Evolutionary conservation across 306 rosid species (phyloP).

Genomic region (Vachellia collinsii): DNA sequence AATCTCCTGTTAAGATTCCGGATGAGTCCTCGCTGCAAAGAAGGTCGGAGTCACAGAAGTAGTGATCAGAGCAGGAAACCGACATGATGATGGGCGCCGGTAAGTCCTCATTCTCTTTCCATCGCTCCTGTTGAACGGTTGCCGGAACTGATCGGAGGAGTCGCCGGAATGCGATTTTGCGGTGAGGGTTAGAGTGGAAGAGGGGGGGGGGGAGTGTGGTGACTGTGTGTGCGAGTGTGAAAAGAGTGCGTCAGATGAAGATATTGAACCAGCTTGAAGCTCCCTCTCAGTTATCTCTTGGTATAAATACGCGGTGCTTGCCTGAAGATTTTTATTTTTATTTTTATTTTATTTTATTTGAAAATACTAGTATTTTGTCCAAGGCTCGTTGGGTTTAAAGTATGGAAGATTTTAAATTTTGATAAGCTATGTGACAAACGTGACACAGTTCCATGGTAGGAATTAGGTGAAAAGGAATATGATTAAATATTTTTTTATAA

Average conservation of each 20-base stretch:
- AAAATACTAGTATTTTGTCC: not conserved
- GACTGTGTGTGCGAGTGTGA: conserved; percentile 6
- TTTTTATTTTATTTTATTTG: not conserved
- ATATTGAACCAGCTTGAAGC: conserved; percentile 33
- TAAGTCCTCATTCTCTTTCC: conserved; percentile 61
- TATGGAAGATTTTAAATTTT: not conserved
- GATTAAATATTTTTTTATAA: not conserved
- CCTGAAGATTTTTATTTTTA: conserved; percentile 13
- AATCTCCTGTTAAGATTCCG: conserved; percentile 62
- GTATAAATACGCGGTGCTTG: conserved; percentile 63
- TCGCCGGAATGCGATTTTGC: conserved; percentile 38
- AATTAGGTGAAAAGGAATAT: not conserved
- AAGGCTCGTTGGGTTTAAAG: not conserved
- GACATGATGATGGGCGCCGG: conserved; percentile 58
- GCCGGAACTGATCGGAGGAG: conserved; percentile 43
- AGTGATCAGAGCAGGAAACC: conserved; percentile 63
- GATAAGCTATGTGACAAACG: not conserved
- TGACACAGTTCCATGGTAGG: not conserved
- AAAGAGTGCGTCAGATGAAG: not conserved
- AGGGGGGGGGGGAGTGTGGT: not conserved
- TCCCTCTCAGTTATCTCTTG: conserved; percentile 40
- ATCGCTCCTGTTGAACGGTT: conserved; percentile 29
- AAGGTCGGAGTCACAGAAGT: conserved; percentile 69
- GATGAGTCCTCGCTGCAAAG: conserved; percentile 80
- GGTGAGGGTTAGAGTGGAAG: conserved; percentile 29